Evolutionary conservation across 352 stramenopile species (phyloP), one percentile per base, ranked within the genome.

Genomic region (Phytopythium aichiense): DNA sequence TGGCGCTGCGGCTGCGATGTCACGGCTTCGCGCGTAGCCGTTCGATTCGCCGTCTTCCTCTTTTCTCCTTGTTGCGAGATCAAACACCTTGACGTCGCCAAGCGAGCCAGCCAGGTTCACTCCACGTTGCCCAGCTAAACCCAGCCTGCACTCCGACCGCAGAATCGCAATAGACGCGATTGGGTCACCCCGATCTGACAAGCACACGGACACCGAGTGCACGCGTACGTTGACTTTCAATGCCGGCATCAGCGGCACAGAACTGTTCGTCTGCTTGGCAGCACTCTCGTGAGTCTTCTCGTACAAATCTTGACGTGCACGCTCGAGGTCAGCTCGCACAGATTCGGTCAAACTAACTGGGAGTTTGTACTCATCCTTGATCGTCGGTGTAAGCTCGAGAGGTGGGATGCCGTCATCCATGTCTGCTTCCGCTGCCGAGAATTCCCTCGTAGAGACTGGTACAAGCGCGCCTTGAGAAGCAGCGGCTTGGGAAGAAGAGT

Each of bases 181-280:
- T 18, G 72, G 73, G 53, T 92, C 80, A 22, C 79, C 74, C 51
- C 83, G 81, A 63, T 96, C 83, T 43, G 75, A 81, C 59, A 96
- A 82, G 30, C 86, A 91, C 2, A 91, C 61, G 9, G 87, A 96
- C 31, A 94, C 50, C 23, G 87, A 96, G 58, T 92, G 84, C 0
- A 92, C 42, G 51, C 77, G 76, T 12, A 83, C 51, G 37, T 66
- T 69, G 16, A 91, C 23, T 20, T 87, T 88, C 49, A 87, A 54
- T 13, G 65, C 58, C 9, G 67, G 53, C 8, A 59, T 23, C 60
- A 54, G 8, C 51, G 31, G 35, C 7, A 65, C 52, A 16, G 60
- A 46, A 35, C 30, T 49, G n/a, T 35, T 49, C 23, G 37, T 0
- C 7, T 61, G 58, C 16, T 63, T 59, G 15, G 30, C 12, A 46